Conservation (phyloP, 148 eudicot genomes). For the Nyssa sinensis region DNA sequence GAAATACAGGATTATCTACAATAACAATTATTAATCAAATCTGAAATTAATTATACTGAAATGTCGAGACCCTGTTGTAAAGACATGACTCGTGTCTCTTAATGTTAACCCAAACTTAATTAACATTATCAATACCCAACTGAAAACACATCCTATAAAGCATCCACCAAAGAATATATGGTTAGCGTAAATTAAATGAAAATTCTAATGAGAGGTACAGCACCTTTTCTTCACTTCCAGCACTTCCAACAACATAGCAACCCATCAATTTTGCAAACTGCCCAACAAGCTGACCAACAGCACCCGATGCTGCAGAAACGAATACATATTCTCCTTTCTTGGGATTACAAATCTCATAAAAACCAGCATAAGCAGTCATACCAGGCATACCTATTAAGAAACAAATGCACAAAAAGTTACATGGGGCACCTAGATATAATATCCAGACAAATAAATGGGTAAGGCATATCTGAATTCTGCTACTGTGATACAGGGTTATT, state of each 20-base stretch:
- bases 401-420: not conserved
- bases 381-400: conserved; percentile 36
- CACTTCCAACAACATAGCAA: conserved; percentile 49
- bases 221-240: conserved; percentile 37
- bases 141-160: too few species aligned
- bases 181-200: not conserved
- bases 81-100: not conserved
- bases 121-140: not conserved
- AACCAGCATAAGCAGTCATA: conserved; percentile 40
- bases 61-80: too few species aligned
- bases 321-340: conserved; percentile 39
- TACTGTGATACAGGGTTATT: not conserved
- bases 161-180: too few species aligned
- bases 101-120: not conserved
- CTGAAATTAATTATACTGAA: too few species aligned
- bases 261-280: conserved; percentile 42
- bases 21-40: too few species aligned
- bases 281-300: conserved; percentile 39
- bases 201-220: not conserved
- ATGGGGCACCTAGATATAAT: not conserved
- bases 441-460: not conserved
- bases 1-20: too few species aligned
- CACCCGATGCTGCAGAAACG: conserved; percentile 38
- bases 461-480: not conserved
- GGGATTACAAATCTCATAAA: conserved; percentile 31